A percentile compares a stretch with the other conserved stretches of the same genome.
phyloP scores from a whole-genome alignment of 2,329 filamentous ascomycete genomes.

The Arthroderma sp. region DNA sequence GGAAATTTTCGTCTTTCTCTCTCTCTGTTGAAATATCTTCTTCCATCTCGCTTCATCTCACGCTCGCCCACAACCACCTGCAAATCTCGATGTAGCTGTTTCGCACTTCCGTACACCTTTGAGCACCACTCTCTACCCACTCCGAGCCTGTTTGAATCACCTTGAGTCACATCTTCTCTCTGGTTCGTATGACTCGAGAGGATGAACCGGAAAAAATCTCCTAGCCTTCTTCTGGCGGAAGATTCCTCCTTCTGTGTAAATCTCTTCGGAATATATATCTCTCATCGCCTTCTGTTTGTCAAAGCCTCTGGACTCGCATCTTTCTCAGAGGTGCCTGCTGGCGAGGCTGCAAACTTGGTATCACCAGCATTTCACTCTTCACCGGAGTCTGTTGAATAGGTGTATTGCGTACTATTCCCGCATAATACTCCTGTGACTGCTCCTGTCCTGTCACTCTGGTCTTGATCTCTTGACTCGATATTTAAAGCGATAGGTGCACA shows the following conservation, averaged over 20 bases:
- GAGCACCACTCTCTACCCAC: not conserved
- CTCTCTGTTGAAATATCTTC: not conserved
- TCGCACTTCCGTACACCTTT: not conserved
- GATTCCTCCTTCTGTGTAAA: not conserved
- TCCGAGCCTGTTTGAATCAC: not conserved
- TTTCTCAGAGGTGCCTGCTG: too few species aligned
- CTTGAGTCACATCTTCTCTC: not conserved
- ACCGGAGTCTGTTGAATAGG: too few species aligned
- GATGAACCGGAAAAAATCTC: not conserved
- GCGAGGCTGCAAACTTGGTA: too few species aligned
- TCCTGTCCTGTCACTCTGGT: too few species aligned
- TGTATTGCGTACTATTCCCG: too few species aligned
- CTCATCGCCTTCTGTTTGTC: too few species aligned
- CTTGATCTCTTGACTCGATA: too few species aligned
- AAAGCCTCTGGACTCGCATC: too few species aligned
- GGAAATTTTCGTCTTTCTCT: not conserved
- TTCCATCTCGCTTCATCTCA: not conserved
- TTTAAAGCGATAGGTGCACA: too few species aligned
- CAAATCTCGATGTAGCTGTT: not conserved
- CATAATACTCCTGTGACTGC: too few species aligned
- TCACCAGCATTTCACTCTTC: too few species aligned
- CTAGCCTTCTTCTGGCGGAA: not conserved
- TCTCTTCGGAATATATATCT: too few species aligned
- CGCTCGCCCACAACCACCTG: not conserved
- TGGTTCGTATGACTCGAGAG: not conserved